Conservation (phyloP, 2,329 filamentous ascomycete genomes). For the Fusarium concolor region DNA sequence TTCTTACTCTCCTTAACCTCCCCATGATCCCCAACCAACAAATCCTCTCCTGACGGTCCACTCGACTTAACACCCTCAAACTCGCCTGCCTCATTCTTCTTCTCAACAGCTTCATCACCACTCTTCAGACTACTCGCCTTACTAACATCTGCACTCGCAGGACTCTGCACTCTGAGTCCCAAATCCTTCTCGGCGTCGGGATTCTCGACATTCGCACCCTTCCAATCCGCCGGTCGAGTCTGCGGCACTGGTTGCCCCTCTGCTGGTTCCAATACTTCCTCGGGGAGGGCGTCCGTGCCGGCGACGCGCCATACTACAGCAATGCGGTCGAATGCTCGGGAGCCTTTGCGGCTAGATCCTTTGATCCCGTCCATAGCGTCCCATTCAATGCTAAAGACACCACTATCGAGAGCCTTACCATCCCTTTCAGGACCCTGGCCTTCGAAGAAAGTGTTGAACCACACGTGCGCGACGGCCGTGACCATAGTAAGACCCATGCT, state of each 20-base stretch:
- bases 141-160: constrained; percentile 75
- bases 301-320: constrained; percentile 83
- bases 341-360: constrained; percentile 84
- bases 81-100: constrained; percentile 37
- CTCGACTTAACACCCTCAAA: constrained; percentile 52
- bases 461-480: constrained; percentile 91
- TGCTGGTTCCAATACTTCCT: constrained; percentile 69
- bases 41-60: constrained; percentile 52
- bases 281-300: constrained; percentile 40
- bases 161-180: constrained; percentile 73
- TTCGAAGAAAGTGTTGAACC: constrained; percentile 97
- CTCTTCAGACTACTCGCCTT: constrained; percentile 76
- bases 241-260: constrained; percentile 77
- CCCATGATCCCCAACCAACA: constrained; percentile 34
- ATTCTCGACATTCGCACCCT: constrained; percentile 64
- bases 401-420: constrained; percentile 75
- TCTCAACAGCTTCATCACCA: constrained; percentile 21
- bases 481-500: constrained; percentile 88
- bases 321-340: constrained; percentile 81
- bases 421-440: constrained; percentile 77
- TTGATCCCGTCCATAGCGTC: constrained; percentile 92
- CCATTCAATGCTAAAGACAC: constrained; percentile 69
- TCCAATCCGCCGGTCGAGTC: constrained; percentile 79
- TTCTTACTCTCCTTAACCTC: neutral
- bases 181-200: constrained; percentile 67